These are phyloP conservation scores for Solanum ahanhuiri DNA, from an alignment of 257 asterid species.

Conservation along the genomic window DNA sequence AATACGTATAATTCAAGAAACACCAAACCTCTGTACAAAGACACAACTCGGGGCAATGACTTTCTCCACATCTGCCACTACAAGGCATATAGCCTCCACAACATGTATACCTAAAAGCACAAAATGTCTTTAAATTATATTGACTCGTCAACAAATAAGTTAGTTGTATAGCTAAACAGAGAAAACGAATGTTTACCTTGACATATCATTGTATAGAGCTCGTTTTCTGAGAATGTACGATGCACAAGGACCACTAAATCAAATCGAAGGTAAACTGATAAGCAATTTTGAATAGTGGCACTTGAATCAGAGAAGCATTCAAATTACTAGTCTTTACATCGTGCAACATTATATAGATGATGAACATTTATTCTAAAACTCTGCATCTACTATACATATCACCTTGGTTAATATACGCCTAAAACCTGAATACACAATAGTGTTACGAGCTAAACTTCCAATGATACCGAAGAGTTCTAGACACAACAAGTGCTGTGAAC, in stretches of 20 bases:
- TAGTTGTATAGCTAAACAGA: neutral
- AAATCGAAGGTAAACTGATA: neutral
- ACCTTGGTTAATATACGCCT: neutral
- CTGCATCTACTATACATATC: neutral
- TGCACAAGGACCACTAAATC: conserved; percentile 29
- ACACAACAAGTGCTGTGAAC: too few species aligned
- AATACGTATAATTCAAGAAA: neutral
- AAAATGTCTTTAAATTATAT: neutral
- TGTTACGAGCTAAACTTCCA: neutral
- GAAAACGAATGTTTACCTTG: conserved; percentile 14
- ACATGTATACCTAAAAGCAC: conserved; percentile 20
- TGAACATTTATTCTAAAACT: neutral
- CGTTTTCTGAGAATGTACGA: conserved; percentile 32
- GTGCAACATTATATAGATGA: neutral
- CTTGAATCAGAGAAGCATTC: neutral
- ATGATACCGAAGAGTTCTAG: too few species aligned
- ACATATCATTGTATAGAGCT: conserved; percentile 33
- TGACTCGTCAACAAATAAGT: neutral
- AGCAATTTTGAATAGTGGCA: neutral
- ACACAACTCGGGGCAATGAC: conserved; percentile 28
- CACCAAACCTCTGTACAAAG: conserved; percentile 30
- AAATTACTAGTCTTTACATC: neutral
- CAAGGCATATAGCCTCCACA: conserved; percentile 42
- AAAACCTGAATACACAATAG: neutral
- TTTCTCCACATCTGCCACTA: conserved; percentile 38